A percentile compares a stretch with the other conserved stretches of the same genome.
Conservation (phyloP, 192 early-diverging fungal genomes). For the Umbelopsis ramanniana region DNA sequence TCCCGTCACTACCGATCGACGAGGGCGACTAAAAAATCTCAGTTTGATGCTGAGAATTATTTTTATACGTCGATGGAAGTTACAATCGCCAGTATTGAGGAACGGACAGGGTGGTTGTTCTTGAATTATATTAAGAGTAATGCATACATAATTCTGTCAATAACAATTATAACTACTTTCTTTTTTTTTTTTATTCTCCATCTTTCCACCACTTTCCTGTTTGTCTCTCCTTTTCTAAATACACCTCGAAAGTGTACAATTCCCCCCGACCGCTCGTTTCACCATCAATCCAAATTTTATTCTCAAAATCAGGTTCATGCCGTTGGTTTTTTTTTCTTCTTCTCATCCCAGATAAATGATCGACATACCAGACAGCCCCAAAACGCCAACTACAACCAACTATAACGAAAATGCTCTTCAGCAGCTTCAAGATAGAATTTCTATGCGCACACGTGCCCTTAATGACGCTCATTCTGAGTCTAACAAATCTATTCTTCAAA, state of each 20-base stretch:
- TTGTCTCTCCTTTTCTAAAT: constrained; percentile 7
- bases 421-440: constrained; percentile 12
- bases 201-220: background rate
- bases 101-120: background rate
- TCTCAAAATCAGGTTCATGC: background rate
- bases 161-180: constrained; percentile 2
- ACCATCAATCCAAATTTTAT: background rate
- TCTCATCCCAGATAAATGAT: constrained; percentile 1
- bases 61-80: background rate
- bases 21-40: background rate
- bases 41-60: background rate
- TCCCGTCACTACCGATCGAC: constrained; percentile 8
- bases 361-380: background rate
- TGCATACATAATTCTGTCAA: background rate
- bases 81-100: background rate
- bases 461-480: background rate
- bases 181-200: background rate
- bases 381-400: background rate
- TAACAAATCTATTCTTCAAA: background rate
- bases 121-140: background rate
- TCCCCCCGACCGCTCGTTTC: constrained; percentile 5
- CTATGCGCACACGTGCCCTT: background rate
- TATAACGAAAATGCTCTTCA: constrained; percentile 4
- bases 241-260: background rate
- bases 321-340: background rate